These are phyloP conservation scores for Collybia sp. DNA, from an alignment of 768 basidiomycete species.

Conservation along the genomic window DNA sequence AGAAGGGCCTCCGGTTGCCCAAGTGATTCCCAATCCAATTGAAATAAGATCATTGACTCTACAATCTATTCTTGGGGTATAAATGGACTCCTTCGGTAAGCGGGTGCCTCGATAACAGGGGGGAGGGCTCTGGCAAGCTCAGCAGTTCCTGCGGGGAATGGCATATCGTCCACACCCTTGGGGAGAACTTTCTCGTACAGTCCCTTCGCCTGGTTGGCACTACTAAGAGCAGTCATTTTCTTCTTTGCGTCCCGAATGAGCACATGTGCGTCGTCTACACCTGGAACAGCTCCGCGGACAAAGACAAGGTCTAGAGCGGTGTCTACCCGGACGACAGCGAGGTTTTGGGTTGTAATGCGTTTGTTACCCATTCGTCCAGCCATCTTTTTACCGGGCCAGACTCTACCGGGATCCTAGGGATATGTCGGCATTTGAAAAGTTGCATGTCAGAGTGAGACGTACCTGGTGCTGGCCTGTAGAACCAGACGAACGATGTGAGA, in stretches of 20 bases:
- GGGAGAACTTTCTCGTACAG: constrained; percentile 75
- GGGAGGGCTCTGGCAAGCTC: constrained; percentile 69
- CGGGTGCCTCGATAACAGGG: constrained; percentile 63
- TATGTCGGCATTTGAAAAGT: not conserved
- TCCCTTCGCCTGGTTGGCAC: constrained; percentile 65
- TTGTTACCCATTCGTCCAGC: constrained; percentile 88
- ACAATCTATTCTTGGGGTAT: constrained; percentile 57
- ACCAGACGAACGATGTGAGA: constrained; percentile 90
- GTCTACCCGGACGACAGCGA: constrained; percentile 87
- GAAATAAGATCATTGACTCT: not conserved
- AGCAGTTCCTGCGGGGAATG: constrained; percentile 87
- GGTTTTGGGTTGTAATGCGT: constrained; percentile 81
- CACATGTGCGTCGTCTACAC: constrained; percentile 84
- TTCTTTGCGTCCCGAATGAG: constrained; percentile 87
- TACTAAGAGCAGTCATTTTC: constrained; percentile 60
- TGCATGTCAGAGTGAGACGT: constrained; percentile 11
- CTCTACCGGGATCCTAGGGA: constrained; percentile 88
- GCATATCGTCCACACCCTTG: constrained; percentile 78
- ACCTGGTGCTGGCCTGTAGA: constrained; percentile 96
- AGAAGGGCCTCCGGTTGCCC: not conserved
- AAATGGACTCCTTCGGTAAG: constrained; percentile 75
- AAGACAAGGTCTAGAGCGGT: constrained; percentile 82
- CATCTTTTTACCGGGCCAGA: constrained; percentile 99
- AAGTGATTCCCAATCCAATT: not conserved
- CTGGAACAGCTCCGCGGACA: constrained; percentile 89